Base-by-base conservation (phyloP, 1,284 basidiomycete genomes). In the Singerocomus inundabilis region DNA sequence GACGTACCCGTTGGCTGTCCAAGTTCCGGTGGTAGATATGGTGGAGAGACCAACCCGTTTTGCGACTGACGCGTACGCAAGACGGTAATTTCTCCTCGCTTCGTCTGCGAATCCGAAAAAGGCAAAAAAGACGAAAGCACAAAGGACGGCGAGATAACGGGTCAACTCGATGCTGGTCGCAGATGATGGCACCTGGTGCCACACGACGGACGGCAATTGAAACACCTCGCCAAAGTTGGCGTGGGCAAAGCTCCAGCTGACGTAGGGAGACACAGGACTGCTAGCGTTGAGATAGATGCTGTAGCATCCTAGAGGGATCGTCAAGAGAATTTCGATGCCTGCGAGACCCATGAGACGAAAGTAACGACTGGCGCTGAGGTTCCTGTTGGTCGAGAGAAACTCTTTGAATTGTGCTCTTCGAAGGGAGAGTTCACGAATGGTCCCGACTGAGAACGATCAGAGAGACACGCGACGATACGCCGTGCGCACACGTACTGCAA, bases 71-170 rank as follows among this genome's bases (percentile, higher is more conserved):
- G 52, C 48, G 46, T 73, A 71, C 6, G 72, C 75, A n/a, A 68
- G 64, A 69, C 62, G 65, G 63, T 86, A 88, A 54, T 81, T 75
- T 56, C 68, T 79, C 54, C 70, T 71, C 33, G 83, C 82, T 70
- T 88, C 85, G 46, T 81, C 78, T 0, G 82, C 82, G 39, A 86
- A 79, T 0, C 85, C 84, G 58, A 88, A 85, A 69, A 84, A 82
- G 2, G 59, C 69, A 62, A 87, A 85, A 72, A 87, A 87, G 33
- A 84, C 24, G 52, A 78, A 53, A 0, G 76, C 77, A 45, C 75
- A 76, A 10, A 75, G 11, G 21, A 77, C 51, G 25, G 67, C 12
- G 5, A 71, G 29, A 73, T 77, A 83, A 16, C 78, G 71, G 6
- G 58, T 66, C 16, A 72, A 34, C 56, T 80, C 73, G 4, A 76